Base-by-base conservation (phyloP, 345 rosid species). In the Euphorbia tirucalli region DNA sequence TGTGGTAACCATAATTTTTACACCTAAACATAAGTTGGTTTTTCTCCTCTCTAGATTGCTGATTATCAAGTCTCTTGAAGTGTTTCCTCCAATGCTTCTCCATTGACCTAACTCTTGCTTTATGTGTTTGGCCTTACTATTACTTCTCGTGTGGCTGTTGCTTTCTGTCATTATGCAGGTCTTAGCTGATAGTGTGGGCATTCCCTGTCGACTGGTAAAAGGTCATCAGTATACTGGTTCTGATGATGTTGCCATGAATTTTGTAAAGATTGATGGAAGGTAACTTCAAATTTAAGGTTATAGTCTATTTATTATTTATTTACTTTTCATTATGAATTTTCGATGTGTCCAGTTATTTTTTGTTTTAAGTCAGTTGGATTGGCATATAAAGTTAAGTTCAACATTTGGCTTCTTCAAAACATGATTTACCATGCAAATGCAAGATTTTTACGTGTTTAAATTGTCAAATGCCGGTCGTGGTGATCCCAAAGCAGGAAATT, bases 231-330 rank as follows among this genome's bases (percentile, higher is more conserved):
- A 88, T 76, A 91, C 97, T 15, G 96, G 98, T 81, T 90, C 93
- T 18, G 90, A 84, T 59, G 98, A 93, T 70, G 91, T 87, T 64
- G 97, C 97, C 48, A 88, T 93, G 88, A 91, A 91, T 85, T 87
- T 92, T 85, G 92, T 93, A 60, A 91, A 87, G 85, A 69, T 89
- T 75, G 91, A 89, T 79, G 96, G 97, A 86, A 91, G 98, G 97
- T 93, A 80, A 80, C 31, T 69, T 39, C 65, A 76, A 22, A 62
- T 63, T 61, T 70, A 46, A 56, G 39, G 39, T 70, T 55, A 24
- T 46, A 64, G 7, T 52, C 57, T n/a, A n/a, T n/a, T n/a, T n/a
- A n/a, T n/a, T 16, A 2, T 50, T 25, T 59, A 59, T 22, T 56
- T 54, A 43, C 25, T 48, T 71, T 22, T 24, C 14, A 28, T 27